A percentile compares a stretch with the other conserved stretches of the same genome.
phyloP scores from a whole-genome alignment of 768 basidiomycete species.

The Sporobolomyces roseus region DNA sequence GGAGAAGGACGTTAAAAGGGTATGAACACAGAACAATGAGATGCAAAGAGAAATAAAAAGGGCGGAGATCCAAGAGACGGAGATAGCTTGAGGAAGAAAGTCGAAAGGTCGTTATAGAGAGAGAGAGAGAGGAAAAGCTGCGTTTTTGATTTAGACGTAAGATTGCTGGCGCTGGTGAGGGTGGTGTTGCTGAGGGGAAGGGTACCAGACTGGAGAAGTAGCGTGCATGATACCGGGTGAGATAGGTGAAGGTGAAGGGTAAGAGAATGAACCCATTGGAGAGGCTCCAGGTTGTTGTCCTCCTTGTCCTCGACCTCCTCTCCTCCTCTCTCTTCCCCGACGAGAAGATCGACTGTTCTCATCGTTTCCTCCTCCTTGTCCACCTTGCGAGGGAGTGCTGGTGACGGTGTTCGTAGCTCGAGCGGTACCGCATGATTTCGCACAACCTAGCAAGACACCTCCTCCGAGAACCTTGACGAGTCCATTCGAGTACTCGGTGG shows the following conservation, averaged over 20 bases:
- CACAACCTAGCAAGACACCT: slow-evolving; percentile 43
- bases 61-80: background rate
- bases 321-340: slow-evolving; percentile 2
- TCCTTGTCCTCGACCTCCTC: slow-evolving; percentile 9
- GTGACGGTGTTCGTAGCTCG: background rate
- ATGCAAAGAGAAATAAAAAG: background rate
- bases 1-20: background rate
- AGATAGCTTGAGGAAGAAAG: background rate
- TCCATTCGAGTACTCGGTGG: slow-evolving; percentile 45
- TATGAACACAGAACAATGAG: background rate
- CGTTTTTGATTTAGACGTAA: background rate
- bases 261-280: slow-evolving; percentile 21
- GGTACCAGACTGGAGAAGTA: slow-evolving; percentile 16
- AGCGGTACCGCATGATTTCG: slow-evolving; percentile 19
- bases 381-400: background rate
- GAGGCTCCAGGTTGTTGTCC: background rate
- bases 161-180: too few species aligned
- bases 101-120: background rate
- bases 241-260: slow-evolving; percentile 16
- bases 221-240: slow-evolving; percentile 13
- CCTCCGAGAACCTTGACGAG: slow-evolving; percentile 46
- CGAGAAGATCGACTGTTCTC: slow-evolving; percentile 1
- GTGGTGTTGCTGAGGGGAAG: slow-evolving; percentile 18
- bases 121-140: background rate
- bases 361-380: background rate